Base-by-base conservation (phyloP, 768 basidiomycete species). In the Kwoniella shandongensis region DNA sequence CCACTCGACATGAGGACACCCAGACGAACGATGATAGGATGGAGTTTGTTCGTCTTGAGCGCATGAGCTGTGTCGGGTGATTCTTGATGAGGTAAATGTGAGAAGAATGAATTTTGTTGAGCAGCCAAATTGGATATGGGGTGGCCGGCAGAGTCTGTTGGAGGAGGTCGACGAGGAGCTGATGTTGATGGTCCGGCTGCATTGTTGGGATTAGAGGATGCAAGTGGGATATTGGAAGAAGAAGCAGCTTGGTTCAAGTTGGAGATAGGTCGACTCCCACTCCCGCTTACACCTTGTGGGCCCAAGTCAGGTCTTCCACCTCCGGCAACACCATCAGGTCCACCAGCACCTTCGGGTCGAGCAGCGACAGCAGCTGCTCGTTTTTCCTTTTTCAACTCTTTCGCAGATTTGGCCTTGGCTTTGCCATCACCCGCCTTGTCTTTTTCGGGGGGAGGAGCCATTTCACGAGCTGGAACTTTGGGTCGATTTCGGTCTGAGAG, bases 1-100 rank as follows among this genome's bases (percentile, higher is more conserved):
- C 98, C 97, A 65, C 88, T 86, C 7, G 89, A 85, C 78, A 97
- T 94, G 62, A 92, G 85, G 27, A 97, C 80, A 10, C 89, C 93
- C 8, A 97, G 84, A 50, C 88, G 82, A 56, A 91, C 80, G 65
- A 98, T 86, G 18, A 84, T 84, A 26, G 93, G 96, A 73, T 98
- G 96, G 38, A 98, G 88, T 68, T 72, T 74, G 20, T 51, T 54
- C 4, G 51, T 57, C 17, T 32, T 59, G 32, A 65, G 40, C 4
- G 72, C 67, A 42, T 57, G 32, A 11, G 71, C 41, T 2, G 69
- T 73, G 27, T 52, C 32, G 5, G 66, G 68, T 6, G 51, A 38
- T 36, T 35, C 51, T 38, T 69, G 66, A n/a, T 60, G 56, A 1
- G 75, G 73, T 15, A 76, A 56, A 58, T 76, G 75, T 11, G 69